phyloP scores from a whole-genome alignment of 2,329 filamentous ascomycete species.

The Penicillium sp. region DNA sequence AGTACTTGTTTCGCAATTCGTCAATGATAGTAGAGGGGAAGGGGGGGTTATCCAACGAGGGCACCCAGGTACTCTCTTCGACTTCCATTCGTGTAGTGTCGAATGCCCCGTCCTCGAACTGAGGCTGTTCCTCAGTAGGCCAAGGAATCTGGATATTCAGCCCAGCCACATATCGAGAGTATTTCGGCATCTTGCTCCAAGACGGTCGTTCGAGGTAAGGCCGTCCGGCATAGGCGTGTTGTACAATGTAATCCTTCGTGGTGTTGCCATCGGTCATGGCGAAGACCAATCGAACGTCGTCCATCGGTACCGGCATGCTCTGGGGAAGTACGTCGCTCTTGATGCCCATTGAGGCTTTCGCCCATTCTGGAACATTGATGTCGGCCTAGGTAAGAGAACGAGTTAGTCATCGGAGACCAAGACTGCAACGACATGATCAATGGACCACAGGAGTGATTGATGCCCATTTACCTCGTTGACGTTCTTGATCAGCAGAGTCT shows the following conservation, averaged over 20 bases:
- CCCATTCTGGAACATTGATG: constrained; percentile 36
- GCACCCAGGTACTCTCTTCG: constrained; percentile 68
- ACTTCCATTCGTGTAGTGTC: constrained; percentile 75
- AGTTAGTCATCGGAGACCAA: constrained; percentile 5
- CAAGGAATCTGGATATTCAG: constrained; percentile 70
- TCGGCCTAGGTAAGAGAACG: constrained; percentile 31
- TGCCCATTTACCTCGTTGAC: constrained; percentile 53
- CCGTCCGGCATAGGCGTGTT: constrained; percentile 55
- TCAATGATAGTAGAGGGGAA: constrained; percentile 75
- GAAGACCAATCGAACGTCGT: constrained; percentile 73
- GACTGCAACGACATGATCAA: neutral
- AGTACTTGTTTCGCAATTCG: constrained; percentile 79
- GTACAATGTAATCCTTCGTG: constrained; percentile 69
- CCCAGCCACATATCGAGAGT: constrained; percentile 57
- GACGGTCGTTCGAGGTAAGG: constrained; percentile 48
- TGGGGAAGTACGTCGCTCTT: constrained; percentile 43
- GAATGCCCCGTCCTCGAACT: constrained; percentile 49
- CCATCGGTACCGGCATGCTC: constrained; percentile 58
- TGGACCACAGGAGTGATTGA: neutral
- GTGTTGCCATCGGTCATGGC: constrained; percentile 61
- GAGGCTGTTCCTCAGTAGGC: constrained; percentile 53
- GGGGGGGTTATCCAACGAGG: constrained; percentile 69
- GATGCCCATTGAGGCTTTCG: constrained; percentile 31
- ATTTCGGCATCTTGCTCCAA: constrained; percentile 38
- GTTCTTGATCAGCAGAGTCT: constrained; percentile 56